Conservation (phyloP, 106 monocot species). For the Vanilla planifolia region DNA sequence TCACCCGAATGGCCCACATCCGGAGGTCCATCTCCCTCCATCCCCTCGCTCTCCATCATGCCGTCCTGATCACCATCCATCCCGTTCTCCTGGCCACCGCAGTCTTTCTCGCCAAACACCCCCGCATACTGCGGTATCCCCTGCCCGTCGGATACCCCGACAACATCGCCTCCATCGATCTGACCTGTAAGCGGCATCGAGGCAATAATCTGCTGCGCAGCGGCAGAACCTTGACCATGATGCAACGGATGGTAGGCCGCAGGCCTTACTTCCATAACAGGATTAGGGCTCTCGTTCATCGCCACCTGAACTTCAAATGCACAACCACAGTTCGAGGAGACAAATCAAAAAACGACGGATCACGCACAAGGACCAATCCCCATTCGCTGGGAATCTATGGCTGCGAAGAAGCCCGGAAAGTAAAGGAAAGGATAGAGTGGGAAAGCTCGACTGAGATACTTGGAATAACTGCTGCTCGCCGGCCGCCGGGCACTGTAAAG, state of each 20-base stretch:
- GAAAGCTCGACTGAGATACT: too few relatives aligned
- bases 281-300: constrained; percentile 13
- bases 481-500: too few relatives aligned
- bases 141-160: not conserved
- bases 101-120: not conserved
- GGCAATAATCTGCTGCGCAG: constrained; percentile 1
- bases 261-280: not conserved
- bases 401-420: too few relatives aligned
- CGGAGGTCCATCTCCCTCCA: constrained; percentile 22
- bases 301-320: not conserved
- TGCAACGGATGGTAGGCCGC: not conserved
- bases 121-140: constrained; percentile 4
- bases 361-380: too few relatives aligned
- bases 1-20: constrained; percentile 24
- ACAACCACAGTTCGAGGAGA: not conserved
- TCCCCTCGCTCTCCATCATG: constrained; percentile 12
- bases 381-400: too few relatives aligned
- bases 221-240: constrained; percentile 2
- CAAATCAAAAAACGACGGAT: too few relatives aligned
- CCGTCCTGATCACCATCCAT: constrained; percentile 15
- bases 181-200: constrained; percentile 11
- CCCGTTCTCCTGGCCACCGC: not conserved
- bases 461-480: too few relatives aligned
- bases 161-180: constrained; percentile 12
- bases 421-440: too few relatives aligned